phyloP scores from a whole-genome alignment of 2,329 filamentous ascomycete genomes.

The Mycogone perniciosa region DNA sequence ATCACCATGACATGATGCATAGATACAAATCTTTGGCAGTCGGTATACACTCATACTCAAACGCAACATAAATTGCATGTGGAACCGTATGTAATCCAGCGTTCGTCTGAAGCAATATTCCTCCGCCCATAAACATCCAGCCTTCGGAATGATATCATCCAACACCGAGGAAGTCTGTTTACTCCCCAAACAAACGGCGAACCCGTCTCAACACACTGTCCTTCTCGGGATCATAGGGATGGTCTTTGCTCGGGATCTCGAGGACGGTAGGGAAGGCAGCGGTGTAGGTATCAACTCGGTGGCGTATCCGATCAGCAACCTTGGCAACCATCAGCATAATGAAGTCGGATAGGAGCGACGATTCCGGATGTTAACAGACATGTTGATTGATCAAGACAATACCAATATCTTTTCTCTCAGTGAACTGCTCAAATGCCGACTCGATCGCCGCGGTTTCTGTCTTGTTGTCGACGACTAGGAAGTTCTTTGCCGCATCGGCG shows the following conservation, averaged over 20 bases:
- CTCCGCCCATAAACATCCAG: no score
- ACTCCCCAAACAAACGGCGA: slow-evolving; percentile 61
- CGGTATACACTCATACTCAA: slow-evolving; percentile 2
- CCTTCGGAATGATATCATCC: neutral
- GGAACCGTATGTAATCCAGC: neutral
- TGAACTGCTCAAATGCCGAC: slow-evolving; percentile 83
- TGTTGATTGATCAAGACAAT: slow-evolving; percentile 98
- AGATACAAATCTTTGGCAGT: neutral
- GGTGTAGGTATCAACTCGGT: slow-evolving; percentile 84
- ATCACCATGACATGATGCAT: neutral
- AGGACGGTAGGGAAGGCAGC: slow-evolving; percentile 93
- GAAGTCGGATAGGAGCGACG: neutral
- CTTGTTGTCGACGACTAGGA: slow-evolving; percentile 91
- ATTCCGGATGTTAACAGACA: slow-evolving; percentile 44
- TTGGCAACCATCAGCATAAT: slow-evolving; percentile 34
- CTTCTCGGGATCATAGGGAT: slow-evolving; percentile 98
- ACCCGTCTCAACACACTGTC: slow-evolving; percentile 94
- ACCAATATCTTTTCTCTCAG: slow-evolving; percentile 88
- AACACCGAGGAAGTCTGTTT: slow-evolving; percentile 20
- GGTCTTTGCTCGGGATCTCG: slow-evolving; percentile 97
- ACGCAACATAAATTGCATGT: neutral
- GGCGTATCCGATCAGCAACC: slow-evolving; percentile 90
- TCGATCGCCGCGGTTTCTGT: slow-evolving; percentile 87
- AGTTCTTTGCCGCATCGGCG: slow-evolving; percentile 92
- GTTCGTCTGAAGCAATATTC: no score